A percentile compares a stretch with the other conserved stretches of the same genome.
Evolutionary conservation across 306 rosid genomes (phyloP).

Genomic region (Acmispon strigosus): DNA sequence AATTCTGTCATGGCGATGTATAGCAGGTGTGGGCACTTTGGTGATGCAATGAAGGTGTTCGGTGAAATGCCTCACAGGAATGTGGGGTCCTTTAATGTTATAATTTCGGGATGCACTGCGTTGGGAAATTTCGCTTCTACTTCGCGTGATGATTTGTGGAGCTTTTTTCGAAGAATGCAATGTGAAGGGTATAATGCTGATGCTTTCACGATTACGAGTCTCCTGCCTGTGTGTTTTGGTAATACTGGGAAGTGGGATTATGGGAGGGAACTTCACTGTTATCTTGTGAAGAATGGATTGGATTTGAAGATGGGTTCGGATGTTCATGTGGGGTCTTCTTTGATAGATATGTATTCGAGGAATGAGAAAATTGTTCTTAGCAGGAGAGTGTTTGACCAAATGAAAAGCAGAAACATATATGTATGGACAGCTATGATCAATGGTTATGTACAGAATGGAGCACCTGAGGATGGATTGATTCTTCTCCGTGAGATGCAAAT

Average conservation of each 20-base stretch:
- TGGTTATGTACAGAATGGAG: constrained; percentile 52
- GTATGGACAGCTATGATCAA: constrained; percentile 78
- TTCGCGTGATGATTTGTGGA: constrained; percentile 34
- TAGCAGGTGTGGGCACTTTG: constrained; percentile 39
- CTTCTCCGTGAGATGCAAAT: constrained; percentile 59
- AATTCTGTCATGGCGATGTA: constrained; percentile 73
- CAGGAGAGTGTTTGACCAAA: constrained; percentile 55
- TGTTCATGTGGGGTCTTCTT: constrained; percentile 67
- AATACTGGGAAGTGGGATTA: constrained; percentile 30
- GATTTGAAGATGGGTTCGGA: constrained; percentile 39
- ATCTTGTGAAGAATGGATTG: constrained; percentile 44
- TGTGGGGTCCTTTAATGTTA: constrained; percentile 60
- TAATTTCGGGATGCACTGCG: constrained; percentile 44
- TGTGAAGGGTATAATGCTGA: constrained; percentile 50
- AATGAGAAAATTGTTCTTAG: constrained; percentile 34
- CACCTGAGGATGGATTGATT: constrained; percentile 43
- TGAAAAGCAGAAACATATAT: constrained; percentile 52
- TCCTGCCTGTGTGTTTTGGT: constrained; percentile 39
- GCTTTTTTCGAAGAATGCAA: constrained; percentile 34
- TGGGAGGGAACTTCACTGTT: constrained; percentile 76
- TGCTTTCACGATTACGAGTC: constrained; percentile 57
- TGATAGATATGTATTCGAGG: constrained; percentile 79
- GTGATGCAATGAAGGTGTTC: constrained; percentile 45
- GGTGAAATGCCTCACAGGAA: constrained; percentile 69
- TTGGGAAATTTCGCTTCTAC: not conserved